phyloP scores from a whole-genome alignment of 768 basidiomycete species.

The Collybiopsis luxurians region DNA sequence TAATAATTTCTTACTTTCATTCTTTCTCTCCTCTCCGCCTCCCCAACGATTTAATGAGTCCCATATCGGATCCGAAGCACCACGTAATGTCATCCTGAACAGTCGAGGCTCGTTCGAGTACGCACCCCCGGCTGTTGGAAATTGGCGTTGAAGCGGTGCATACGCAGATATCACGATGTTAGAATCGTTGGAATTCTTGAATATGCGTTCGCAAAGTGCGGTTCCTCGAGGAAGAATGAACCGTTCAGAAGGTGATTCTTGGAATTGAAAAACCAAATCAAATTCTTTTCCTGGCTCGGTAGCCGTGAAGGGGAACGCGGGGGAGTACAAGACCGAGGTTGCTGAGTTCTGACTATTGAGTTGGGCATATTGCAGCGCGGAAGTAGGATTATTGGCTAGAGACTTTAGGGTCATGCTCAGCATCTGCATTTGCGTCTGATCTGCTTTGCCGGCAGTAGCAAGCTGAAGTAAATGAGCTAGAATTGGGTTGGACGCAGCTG shows the following conservation, averaged over 20 bases:
- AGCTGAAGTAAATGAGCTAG: constrained; percentile 64
- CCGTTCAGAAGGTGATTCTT: constrained; percentile 59
- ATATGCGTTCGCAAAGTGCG: constrained; percentile 43
- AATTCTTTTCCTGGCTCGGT: constrained; percentile 53
- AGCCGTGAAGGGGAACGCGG: too few relatives aligned
- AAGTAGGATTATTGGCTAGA: constrained; percentile 35
- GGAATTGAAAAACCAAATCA: constrained; percentile 72
- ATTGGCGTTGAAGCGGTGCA: constrained; percentile 38
- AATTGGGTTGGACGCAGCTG: constrained; percentile 65
- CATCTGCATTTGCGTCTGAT: constrained; percentile 61
- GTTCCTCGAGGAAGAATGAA: constrained; percentile 66
- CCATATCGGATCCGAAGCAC: constrained; percentile 48
- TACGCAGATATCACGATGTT: constrained; percentile 41
- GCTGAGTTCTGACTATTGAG: constrained; percentile 6
- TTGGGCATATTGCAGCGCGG: background rate
- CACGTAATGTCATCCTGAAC: constrained; percentile 46
- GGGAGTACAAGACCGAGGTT: constrained; percentile 11
- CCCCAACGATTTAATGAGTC: constrained; percentile 61
- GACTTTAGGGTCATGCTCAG: constrained; percentile 75
- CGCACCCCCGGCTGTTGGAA: background rate
- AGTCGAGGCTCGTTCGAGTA: constrained; percentile 19
- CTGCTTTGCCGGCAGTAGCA: constrained; percentile 60
- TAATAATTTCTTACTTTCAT: constrained; percentile 44
- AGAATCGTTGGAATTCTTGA: constrained; percentile 21
- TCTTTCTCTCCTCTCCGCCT: constrained; percentile 52